phyloP scores from a whole-genome alignment of 2,329 filamentous ascomycete species.

The Pseudohalonectria lignicola region DNA sequence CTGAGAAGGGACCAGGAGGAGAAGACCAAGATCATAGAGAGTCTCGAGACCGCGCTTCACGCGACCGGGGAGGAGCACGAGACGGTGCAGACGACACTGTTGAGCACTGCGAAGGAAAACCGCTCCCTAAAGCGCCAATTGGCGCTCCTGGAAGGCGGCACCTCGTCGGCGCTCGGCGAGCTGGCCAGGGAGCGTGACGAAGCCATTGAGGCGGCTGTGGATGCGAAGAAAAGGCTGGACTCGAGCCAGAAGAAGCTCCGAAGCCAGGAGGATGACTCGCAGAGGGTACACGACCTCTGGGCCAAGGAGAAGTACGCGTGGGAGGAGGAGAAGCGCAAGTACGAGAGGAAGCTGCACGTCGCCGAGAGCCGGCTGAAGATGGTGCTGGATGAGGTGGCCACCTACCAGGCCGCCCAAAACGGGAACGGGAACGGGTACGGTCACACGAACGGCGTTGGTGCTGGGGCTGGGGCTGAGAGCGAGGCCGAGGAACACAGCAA shows the following conservation, averaged over 20 bases:
- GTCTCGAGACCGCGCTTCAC: constrained; percentile 66
- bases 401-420: constrained; percentile 13
- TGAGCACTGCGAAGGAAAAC: constrained; percentile 60
- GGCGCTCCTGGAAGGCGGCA: constrained; percentile 76
- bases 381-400: constrained; percentile 77
- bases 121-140: constrained; percentile 77
- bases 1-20: constrained; percentile 84
- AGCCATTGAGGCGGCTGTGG: constrained; percentile 59
- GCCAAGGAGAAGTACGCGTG: constrained; percentile 73
- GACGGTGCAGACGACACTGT: constrained; percentile 48
- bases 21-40: constrained; percentile 78
- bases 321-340: constrained; percentile 70
- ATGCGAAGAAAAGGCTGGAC: constrained; percentile 70
- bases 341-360: constrained; percentile 81
- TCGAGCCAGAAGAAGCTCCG: constrained; percentile 65
- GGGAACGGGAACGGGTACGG: constrained; percentile 19
- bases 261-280: constrained; percentile 71
- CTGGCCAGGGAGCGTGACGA: constrained; percentile 79
- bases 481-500: constrained; percentile 48
- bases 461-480: constrained; percentile 39
- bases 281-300: constrained; percentile 70
- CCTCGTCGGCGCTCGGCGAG: constrained; percentile 74
- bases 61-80: constrained; percentile 65
- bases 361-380: constrained; percentile 76
- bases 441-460: constrained; percentile 34